Conservation (phyloP, 345 rosid species). For the Eucalyptus sp. region DNA sequence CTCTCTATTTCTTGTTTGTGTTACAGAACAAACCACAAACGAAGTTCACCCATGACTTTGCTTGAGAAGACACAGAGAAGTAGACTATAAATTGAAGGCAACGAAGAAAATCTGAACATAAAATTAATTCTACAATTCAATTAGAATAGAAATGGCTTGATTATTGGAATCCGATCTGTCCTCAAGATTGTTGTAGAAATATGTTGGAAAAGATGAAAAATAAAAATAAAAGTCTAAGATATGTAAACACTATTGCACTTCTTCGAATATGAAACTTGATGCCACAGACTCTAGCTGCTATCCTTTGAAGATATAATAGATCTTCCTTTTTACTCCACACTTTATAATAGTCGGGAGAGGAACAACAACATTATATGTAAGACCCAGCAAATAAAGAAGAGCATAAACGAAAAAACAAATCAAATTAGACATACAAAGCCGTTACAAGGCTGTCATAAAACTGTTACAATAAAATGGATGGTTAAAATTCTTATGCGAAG, state of each 20-base stretch:
- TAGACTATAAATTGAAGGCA: background rate
- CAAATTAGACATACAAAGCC: too few species aligned
- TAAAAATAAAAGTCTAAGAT: background rate
- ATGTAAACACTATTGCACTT: background rate
- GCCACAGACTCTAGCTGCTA: background rate
- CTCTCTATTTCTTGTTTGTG: too few species aligned
- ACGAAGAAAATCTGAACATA: background rate
- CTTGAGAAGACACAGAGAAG: background rate
- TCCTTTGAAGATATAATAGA: background rate
- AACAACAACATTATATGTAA: too few species aligned
- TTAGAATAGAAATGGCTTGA: background rate
- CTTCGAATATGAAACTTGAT: fast-evolving
- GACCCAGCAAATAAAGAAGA: too few species aligned
- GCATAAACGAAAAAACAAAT: too few species aligned
- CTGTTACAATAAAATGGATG: too few species aligned
- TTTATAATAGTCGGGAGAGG: too few species aligned
- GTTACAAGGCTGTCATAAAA: too few species aligned
- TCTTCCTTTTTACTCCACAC: background rate
- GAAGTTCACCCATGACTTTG: background rate
- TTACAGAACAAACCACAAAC: background rate
- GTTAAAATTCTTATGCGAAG: background rate
- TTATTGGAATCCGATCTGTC: background rate
- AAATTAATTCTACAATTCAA: background rate
- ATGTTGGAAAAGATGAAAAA: background rate
- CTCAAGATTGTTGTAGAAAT: background rate